Evolutionary conservation across 768 basidiomycete species (phyloP).

Genomic region (Suillus spraguei): DNA sequence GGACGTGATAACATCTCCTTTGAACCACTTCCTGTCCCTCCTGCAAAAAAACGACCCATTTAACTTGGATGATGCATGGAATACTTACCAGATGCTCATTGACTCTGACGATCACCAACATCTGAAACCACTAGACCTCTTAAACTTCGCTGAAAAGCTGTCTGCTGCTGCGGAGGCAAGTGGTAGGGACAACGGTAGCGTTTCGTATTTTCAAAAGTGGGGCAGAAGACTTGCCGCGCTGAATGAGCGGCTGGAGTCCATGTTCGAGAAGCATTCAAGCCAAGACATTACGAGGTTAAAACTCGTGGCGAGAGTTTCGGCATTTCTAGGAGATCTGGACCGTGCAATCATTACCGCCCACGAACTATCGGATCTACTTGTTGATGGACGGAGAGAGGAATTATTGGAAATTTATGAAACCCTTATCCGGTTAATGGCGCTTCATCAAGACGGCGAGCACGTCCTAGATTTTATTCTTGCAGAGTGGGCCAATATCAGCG

Average conservation of each 20-base stretch:
- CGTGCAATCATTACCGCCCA: constrained; percentile 34
- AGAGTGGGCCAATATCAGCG: constrained; percentile 38
- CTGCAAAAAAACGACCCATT: constrained; percentile 25
- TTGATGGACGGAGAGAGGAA: constrained; percentile 22
- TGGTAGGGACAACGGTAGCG: constrained; percentile 19
- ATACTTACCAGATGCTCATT: constrained; percentile 31
- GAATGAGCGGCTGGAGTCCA: constrained; percentile 31
- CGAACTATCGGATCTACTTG: constrained; percentile 25
- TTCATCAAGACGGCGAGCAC: constrained; percentile 32
- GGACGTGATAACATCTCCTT: constrained; percentile 3
- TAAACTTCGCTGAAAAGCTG: constrained; percentile 30
- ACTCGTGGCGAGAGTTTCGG: constrained; percentile 34
- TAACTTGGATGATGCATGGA: constrained; percentile 44
- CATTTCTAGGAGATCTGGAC: constrained; percentile 40
- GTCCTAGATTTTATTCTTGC: constrained; percentile 43
- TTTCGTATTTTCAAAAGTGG: constrained; percentile 34
- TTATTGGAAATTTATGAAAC: constrained; percentile 38
- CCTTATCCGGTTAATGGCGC: constrained; percentile 39
- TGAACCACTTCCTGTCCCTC: constrained; percentile 23
- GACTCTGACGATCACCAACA: constrained; percentile 1
- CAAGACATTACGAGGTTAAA: constrained; percentile 27
- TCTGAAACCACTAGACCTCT: constrained; percentile 23
- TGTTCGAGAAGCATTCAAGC: constrained; percentile 22
- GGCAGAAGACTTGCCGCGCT: constrained; percentile 39
- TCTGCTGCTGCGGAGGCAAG: constrained; percentile 18